A percentile compares a stretch with the other conserved stretches of the same genome.
Conservation (phyloP, 129 eudicot species). For the Flaveria bidentis region DNA sequence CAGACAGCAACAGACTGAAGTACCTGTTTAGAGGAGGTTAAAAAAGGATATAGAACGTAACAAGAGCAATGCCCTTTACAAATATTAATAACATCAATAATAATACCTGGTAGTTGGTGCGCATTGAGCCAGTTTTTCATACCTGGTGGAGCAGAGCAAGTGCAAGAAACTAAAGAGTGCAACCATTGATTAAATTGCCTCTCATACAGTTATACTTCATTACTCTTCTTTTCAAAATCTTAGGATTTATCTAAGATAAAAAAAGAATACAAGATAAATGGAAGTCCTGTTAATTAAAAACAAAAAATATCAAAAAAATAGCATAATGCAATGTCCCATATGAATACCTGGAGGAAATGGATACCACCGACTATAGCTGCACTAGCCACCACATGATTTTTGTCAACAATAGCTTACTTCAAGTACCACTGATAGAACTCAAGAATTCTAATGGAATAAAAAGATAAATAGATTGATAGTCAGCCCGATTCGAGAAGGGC, state of each 20-base stretch:
- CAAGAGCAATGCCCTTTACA: conserved; percentile 57
- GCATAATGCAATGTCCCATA: conserved; percentile 3
- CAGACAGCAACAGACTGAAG: conserved; percentile 96
- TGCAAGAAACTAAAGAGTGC: too few species aligned
- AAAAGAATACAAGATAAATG: not conserved
- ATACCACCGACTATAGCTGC: conserved; percentile 92
- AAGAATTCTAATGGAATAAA: too few species aligned
- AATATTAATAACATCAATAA: not conserved
- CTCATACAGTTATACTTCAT: conserved; percentile 66
- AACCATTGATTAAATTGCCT: too few species aligned
- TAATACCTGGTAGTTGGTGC: conserved; percentile 46
- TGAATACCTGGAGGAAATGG: conserved; percentile 87
- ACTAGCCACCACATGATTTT: too few species aligned
- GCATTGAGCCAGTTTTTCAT: not conserved
- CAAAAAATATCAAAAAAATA: conserved; percentile 4
- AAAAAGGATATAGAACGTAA: conserved; percentile 87
- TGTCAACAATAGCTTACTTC: too few species aligned
- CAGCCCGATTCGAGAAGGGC: too few species aligned
- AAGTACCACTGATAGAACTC: too few species aligned
- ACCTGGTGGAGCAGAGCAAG: too few species aligned
- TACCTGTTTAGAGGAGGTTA: conserved; percentile 93
- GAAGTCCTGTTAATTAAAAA: not conserved
- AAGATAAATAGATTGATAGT: too few species aligned
- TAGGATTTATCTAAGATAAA: conserved; percentile 64
- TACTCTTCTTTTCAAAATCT: conserved; percentile 92